Conservation (phyloP, 306 rosid species). For the Sicyos edulis region DNA sequence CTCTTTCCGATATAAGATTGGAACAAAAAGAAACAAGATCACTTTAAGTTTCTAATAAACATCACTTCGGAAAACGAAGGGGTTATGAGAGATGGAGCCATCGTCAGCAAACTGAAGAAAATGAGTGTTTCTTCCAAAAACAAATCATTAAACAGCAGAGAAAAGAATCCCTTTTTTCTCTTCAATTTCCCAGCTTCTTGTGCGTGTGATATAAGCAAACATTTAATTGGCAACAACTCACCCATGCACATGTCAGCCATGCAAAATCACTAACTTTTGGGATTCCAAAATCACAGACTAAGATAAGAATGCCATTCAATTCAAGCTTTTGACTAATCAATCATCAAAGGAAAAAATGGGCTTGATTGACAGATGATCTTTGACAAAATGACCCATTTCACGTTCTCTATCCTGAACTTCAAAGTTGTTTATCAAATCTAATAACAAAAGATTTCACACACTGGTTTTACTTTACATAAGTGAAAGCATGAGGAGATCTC, state of each 20-base stretch:
- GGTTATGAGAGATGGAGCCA: too few species aligned
- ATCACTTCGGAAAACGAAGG: too few species aligned
- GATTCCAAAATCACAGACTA: background rate
- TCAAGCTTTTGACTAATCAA: background rate
- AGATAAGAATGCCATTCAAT: background rate
- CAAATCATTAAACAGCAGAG: background rate
- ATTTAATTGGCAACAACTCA: background rate
- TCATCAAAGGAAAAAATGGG: background rate
- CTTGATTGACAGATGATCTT: background rate
- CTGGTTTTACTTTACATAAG: slow-evolving; percentile 16
- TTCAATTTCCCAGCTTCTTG: slow-evolving; percentile 12
- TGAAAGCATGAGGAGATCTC: slow-evolving; percentile 34
- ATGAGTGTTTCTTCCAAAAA: background rate
- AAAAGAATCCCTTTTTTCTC: background rate
- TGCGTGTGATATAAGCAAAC: background rate
- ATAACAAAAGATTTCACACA: background rate
- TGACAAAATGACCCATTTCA: slow-evolving; percentile 9
- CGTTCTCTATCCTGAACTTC: background rate
- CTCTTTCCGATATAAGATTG: too few species aligned
- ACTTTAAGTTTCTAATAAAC: too few species aligned
- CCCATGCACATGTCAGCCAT: slow-evolving; percentile 16
- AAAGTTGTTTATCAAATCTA: background rate
- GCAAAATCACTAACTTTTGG: background rate
- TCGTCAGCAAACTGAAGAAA: too few species aligned
- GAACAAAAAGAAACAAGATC: too few species aligned